A percentile compares a stretch with the other conserved stretches of the same genome.
These are phyloP conservation scores for Talaromyces proteolyticus DNA, from an alignment of 495 filamentous ascomycete genomes.

Conservation along the genomic window DNA sequence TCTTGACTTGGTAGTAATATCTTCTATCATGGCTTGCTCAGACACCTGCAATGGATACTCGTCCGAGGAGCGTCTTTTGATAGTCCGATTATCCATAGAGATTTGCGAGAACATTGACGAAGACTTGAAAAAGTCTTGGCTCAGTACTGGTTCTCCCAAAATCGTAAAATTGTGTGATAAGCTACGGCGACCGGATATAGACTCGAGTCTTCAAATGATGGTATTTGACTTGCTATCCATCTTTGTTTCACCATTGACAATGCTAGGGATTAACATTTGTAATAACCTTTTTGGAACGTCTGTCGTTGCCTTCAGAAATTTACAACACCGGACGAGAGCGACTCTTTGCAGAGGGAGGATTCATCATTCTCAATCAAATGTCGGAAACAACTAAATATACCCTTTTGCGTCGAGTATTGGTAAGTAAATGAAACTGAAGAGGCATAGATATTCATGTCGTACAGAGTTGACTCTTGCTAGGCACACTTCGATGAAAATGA, in stretches of 20 bases:
- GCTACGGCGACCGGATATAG: conserved; percentile 29
- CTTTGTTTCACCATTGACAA: conserved; percentile 8
- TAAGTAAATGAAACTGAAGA: not conserved
- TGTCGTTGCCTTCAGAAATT: conserved; percentile 19
- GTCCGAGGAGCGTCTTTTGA: conserved; percentile 34
- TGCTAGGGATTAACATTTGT: conserved; percentile 33
- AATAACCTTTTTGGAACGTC: conserved; percentile 18
- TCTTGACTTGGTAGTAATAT: conserved; percentile 46
- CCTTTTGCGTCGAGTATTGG: not conserved
- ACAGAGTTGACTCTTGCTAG: not conserved
- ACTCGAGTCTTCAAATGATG: conserved; percentile 34
- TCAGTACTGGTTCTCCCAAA: conserved; percentile 30
- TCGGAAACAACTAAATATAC: not conserved
- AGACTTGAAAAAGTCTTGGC: conserved; percentile 37
- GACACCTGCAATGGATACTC: conserved; percentile 28
- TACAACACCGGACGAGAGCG: conserved; percentile 15
- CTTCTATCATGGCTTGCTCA: conserved; percentile 47
- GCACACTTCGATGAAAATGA: not conserved
- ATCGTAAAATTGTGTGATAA: conserved; percentile 50
- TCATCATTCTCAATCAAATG: not conserved
- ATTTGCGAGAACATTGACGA: conserved; percentile 39
- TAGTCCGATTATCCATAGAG: conserved; percentile 42
- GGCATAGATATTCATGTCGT: too few relatives aligned
- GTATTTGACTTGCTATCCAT: conserved; percentile 18
- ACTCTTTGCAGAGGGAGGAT: conserved; percentile 17